These are phyloP conservation scores for Cercospora sp. DNA, from an alignment of 2,329 filamentous ascomycete genomes.

Conservation along the genomic window DNA sequence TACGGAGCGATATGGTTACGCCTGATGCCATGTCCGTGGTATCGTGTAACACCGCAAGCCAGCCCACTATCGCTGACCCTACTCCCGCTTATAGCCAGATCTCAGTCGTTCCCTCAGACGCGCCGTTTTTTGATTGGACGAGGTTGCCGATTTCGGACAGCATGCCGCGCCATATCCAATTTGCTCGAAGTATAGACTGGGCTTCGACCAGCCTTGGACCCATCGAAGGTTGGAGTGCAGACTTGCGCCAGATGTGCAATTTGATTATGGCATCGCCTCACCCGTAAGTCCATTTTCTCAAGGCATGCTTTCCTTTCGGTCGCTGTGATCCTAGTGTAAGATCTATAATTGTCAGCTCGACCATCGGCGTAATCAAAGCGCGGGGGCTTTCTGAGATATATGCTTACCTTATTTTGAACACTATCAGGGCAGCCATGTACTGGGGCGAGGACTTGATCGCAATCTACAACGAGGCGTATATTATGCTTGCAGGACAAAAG, in stretches of 20 bases:
- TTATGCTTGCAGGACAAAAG: constrained; percentile 71
- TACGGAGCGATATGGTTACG: constrained; percentile 24
- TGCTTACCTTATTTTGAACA: neutral
- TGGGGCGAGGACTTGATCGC: constrained; percentile 57
- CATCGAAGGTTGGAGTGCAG: constrained; percentile 68
- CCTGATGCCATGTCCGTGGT: constrained; percentile 20
- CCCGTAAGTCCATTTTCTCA: constrained; percentile 25
- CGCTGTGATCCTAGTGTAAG: neutral
- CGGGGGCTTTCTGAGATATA: neutral
- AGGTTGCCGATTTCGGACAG: constrained; percentile 63
- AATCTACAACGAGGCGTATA: constrained; percentile 73
- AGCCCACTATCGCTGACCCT: constrained; percentile 22
- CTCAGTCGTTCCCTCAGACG: constrained; percentile 31
- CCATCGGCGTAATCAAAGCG: neutral
- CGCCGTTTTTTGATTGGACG: constrained; percentile 77
- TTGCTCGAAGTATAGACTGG: constrained; percentile 74
- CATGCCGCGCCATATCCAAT: constrained; percentile 70
- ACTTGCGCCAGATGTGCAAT: constrained; percentile 76
- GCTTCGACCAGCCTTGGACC: constrained; percentile 70
- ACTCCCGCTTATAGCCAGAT: constrained; percentile 31
- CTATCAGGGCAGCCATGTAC: constrained; percentile 34
- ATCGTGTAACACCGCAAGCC: constrained; percentile 18
- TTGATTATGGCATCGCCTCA: constrained; percentile 78
- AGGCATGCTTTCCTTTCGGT: neutral
- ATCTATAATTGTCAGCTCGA: neutral